Base-by-base conservation (phyloP, 768 basidiomycete species). In the Fomitopsis pulvina region DNA sequence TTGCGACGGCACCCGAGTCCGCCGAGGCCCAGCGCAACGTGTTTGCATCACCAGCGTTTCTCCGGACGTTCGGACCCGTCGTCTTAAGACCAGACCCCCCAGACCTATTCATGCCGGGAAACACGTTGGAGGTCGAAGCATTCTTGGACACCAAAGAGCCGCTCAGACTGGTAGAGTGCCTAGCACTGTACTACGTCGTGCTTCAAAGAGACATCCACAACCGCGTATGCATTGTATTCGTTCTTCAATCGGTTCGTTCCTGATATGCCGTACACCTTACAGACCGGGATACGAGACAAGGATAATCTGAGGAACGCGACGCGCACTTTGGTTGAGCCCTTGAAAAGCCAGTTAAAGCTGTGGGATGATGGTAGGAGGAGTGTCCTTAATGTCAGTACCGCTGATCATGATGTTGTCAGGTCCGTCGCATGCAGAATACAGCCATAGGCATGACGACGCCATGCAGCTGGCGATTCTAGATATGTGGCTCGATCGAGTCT, bases 131-230 rank as follows among this genome's bases (percentile, higher is more conserved):
- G 12, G 60, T 74, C 0, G 57, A 76, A 4, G 64, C 71, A 12
- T 76, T 77, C 32, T 68, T 87, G 14, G 67, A 76, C 22, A 77
- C 76, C 0, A 65, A 75, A 8, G 87, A 89, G 57, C 68, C 80
- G n/a, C 57, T 73, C 20, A 70, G 87, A 37, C 67, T 91, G 21
- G 72, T 76, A 0, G 85, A 88, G 53, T 80, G 77, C 53, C 66
- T 91, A 4, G 77, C 79, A 16, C 72, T 89, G 45, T 85, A 83
- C 59, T 88, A 84, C 55, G 71, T 84, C 28, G 68, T 88, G 16
- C 58, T 87, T 7, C 63, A 68, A 40, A 68, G 85, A 54, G 87
- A 91, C 60, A 59, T 54, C 8, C 54, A 64, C 4, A 90, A 89
- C 59, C 62, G 62, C 60, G 87, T 86, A 43, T 2, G 68, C 55